phyloP scores from a whole-genome alignment of 768 basidiomycete genomes.

The Fomitopsis serialis region DNA sequence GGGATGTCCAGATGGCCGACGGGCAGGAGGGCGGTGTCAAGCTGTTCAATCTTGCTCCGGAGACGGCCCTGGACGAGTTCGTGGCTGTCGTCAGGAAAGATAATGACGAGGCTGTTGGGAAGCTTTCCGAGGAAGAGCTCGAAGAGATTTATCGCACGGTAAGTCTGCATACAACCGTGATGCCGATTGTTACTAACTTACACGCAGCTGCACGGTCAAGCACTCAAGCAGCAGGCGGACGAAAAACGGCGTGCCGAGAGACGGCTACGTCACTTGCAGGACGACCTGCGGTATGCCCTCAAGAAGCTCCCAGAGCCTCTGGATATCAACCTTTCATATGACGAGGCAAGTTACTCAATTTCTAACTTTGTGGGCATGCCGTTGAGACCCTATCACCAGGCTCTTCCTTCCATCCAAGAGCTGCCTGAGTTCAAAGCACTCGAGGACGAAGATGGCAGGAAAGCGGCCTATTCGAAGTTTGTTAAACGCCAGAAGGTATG shows the following conservation, averaged over 20 bases:
- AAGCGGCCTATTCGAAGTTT: slow-evolving; percentile 81
- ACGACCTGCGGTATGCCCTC: slow-evolving; percentile 93
- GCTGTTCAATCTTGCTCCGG: slow-evolving; percentile 39
- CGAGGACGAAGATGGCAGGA: slow-evolving; percentile 81
- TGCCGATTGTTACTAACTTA: background rate
- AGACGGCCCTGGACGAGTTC: slow-evolving; percentile 67
- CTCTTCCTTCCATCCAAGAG: slow-evolving; percentile 70
- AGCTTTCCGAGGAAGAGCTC: slow-evolving; percentile 48
- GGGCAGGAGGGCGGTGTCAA: slow-evolving; percentile 26
- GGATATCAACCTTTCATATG: slow-evolving; percentile 70
- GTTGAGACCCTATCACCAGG: slow-evolving; percentile 36
- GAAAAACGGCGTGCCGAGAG: slow-evolving; percentile 86
- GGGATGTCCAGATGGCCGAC: slow-evolving; percentile 26
- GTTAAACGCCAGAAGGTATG: slow-evolving; percentile 84
- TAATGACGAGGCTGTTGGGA: slow-evolving; percentile 43
- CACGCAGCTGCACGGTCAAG: slow-evolving; percentile 63
- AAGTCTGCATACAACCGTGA: slow-evolving; percentile 15
- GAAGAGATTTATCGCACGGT: slow-evolving; percentile 60
- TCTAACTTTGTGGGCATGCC: background rate
- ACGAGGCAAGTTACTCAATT: slow-evolving; percentile 52
- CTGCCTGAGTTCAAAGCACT: slow-evolving; percentile 84
- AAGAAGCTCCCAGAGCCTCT: slow-evolving; percentile 83
- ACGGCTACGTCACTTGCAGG: slow-evolving; percentile 81
- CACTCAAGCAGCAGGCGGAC: slow-evolving; percentile 71
- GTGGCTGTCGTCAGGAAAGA: slow-evolving; percentile 48